Percentiles rank a stretch among this genome's conserved stretches.
phyloP scores from a whole-genome alignment of 495 filamentous ascomycete genomes.

The Penicillium lividum region DNA sequence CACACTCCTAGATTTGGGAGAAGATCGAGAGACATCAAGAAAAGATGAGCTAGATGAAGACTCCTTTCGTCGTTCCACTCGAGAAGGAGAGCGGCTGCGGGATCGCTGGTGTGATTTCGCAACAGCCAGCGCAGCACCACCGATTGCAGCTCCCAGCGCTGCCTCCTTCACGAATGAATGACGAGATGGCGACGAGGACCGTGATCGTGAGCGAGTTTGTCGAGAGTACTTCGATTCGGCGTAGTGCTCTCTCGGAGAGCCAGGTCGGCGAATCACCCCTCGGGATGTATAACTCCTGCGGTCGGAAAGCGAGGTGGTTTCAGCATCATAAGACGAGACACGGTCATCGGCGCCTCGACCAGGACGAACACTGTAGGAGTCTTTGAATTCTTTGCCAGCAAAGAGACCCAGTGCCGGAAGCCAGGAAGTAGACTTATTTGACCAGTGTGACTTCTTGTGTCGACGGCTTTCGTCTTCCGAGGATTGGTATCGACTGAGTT shows the following conservation, averaged over 20 bases:
- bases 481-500: slow-evolving; percentile 57
- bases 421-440: slow-evolving; percentile 46
- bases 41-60: slow-evolving; percentile 41
- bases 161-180: slow-evolving; percentile 44
- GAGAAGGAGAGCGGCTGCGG: slow-evolving; percentile 36
- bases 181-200: slow-evolving; percentile 43
- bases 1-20: slow-evolving; percentile 31
- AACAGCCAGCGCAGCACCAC: slow-evolving; percentile 38
- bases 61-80: slow-evolving; percentile 31
- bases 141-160: slow-evolving; percentile 50
- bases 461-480: slow-evolving; percentile 55
- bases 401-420: slow-evolving; percentile 56
- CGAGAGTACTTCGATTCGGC: slow-evolving; percentile 27
- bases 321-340: slow-evolving; percentile 36
- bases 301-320: slow-evolving; percentile 38
- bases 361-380: slow-evolving; percentile 58
- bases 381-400: slow-evolving; percentile 55
- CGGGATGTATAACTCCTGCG: slow-evolving; percentile 48
- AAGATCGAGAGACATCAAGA: slow-evolving; percentile 32
- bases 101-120: slow-evolving; percentile 32
- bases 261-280: slow-evolving; percentile 39
- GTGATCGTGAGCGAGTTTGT: slow-evolving; percentile 46
- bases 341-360: slow-evolving; percentile 40
- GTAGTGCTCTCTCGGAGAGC: slow-evolving; percentile 35
- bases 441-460: slow-evolving; percentile 35